Evolutionary conservation across 169 alveolate genomes (phyloP).

Genomic region (Prorocentrum cordatum): DNA sequence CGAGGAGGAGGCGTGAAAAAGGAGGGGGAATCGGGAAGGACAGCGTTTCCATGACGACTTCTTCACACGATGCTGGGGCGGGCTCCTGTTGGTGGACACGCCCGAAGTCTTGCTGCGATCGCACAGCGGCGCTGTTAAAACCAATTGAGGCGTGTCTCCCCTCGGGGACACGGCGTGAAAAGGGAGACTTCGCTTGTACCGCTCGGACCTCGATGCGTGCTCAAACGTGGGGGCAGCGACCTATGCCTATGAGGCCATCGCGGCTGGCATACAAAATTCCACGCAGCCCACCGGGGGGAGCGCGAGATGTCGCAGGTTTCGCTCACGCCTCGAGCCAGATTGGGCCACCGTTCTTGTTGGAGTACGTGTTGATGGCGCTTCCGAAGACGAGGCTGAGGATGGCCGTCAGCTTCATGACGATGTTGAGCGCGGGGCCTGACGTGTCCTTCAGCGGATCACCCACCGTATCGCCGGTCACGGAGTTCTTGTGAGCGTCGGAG

Average conservation of each 20-base stretch:
- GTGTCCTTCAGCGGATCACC: constrained; percentile 94
- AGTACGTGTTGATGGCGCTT: constrained; percentile 73
- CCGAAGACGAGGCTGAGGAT: constrained; percentile 82
- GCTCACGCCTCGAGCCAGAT: constrained; percentile 71
- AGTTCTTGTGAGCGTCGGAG: constrained; percentile 78
- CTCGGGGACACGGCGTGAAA: too few relatives aligned
- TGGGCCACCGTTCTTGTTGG: constrained; percentile 76
- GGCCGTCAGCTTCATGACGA: constrained; percentile 81
- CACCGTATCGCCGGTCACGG: constrained; percentile 85
- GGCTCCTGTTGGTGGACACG: too few relatives aligned
- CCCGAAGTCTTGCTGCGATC: too few relatives aligned
- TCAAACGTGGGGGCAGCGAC: not conserved
- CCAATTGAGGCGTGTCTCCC: too few relatives aligned
- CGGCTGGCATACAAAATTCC: not conserved
- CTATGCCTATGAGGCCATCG: not conserved
- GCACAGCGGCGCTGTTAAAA: too few relatives aligned
- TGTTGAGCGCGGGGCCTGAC: constrained; percentile 86
- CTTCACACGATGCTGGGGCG: too few relatives aligned
- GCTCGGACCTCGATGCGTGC: not conserved
- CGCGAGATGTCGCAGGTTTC: not conserved
- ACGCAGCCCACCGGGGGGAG: not conserved
- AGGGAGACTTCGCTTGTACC: constrained; percentile 56
- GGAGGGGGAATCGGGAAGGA: too few relatives aligned
- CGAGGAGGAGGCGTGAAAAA: too few relatives aligned
- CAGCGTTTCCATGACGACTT: too few relatives aligned